Evolutionary conservation across 257 asterid genomes (phyloP).

Genomic region (Penstemon newberryi): DNA sequence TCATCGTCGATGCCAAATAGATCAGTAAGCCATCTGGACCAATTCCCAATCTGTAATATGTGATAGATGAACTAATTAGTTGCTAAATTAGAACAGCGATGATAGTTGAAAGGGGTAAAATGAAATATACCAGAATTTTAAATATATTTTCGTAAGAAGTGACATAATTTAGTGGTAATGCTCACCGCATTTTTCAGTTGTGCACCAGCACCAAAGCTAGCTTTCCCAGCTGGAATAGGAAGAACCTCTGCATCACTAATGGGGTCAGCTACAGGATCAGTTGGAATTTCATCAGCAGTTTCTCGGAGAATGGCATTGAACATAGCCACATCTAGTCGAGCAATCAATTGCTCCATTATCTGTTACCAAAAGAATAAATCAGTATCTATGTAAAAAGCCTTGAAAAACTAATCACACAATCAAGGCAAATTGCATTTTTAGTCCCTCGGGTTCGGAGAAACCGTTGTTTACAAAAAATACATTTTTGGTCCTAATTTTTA

Average conservation of each 20-base stretch:
- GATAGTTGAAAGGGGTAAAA: no score
- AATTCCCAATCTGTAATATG: constrained; percentile 72
- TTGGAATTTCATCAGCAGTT: constrained; percentile 75
- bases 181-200: constrained; percentile 81
- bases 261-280: constrained; percentile 89
- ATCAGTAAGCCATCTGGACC: constrained; percentile 88
- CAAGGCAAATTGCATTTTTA: no score
- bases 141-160: background rate
- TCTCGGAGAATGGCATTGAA: constrained; percentile 81
- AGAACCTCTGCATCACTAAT: constrained; percentile 75
- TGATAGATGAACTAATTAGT: background rate
- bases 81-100: background rate
- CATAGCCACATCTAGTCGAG: constrained; percentile 85
- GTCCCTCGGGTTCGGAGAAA: no score
- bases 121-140: no score
- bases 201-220: constrained; percentile 90
- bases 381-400: background rate
- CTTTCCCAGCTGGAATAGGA: constrained; percentile 73
- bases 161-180: background rate
- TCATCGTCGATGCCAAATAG: constrained; percentile 65
- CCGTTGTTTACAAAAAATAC: no score
- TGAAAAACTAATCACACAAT: constrained; percentile 19
- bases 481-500: no score
- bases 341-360: constrained; percentile 83
- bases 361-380: constrained; percentile 25